Percentiles rank a stretch among this genome's conserved stretches.
Evolutionary conservation across 2,329 filamentous ascomycete genomes (phyloP).

Genomic region (Macroventuria anomochaeta): DNA sequence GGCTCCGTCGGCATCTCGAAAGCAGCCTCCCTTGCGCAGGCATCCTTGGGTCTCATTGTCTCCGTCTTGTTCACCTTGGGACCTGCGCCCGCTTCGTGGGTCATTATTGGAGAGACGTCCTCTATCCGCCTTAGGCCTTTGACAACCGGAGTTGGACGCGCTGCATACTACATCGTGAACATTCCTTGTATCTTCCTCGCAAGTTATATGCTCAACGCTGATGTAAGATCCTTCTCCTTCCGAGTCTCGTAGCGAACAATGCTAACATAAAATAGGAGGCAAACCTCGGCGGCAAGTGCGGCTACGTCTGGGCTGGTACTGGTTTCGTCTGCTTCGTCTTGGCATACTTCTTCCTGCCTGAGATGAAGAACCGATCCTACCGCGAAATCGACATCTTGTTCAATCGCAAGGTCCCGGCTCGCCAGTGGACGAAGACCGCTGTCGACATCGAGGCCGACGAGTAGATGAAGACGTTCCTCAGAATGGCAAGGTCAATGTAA

Average conservation of each 20-base stretch:
- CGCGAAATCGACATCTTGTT: constrained; percentile 59
- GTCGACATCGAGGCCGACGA: constrained; percentile 68
- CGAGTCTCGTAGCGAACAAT: constrained; percentile 59
- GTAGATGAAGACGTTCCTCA: constrained; percentile 50
- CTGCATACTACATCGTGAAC: constrained; percentile 67
- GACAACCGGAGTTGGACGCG: constrained; percentile 71
- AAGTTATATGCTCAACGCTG: constrained; percentile 67
- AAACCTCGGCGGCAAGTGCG: constrained; percentile 51
- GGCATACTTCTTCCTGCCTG: constrained; percentile 60
- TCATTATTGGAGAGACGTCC: constrained; percentile 72
- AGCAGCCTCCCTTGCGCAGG: constrained; percentile 61
- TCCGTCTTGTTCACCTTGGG: constrained; percentile 69
- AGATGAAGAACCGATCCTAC: constrained; percentile 60
- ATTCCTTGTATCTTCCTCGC: constrained; percentile 71
- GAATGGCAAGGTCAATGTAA: constrained; percentile 2
- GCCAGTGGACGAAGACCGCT: constrained; percentile 62
- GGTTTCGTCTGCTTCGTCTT: constrained; percentile 61
- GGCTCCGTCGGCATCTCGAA: constrained; percentile 56
- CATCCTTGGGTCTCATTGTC: constrained; percentile 68
- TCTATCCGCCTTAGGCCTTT: constrained; percentile 68
- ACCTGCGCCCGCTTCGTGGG: constrained; percentile 69
- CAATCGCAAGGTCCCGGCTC: constrained; percentile 58
- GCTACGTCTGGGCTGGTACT: constrained; percentile 50
- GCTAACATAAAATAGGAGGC: constrained; percentile 66
- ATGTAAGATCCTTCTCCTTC: constrained; percentile 24